Evolutionary conservation across 495 filamentous ascomycete species (phyloP).

Genomic region (Choiromyces venosus): DNA sequence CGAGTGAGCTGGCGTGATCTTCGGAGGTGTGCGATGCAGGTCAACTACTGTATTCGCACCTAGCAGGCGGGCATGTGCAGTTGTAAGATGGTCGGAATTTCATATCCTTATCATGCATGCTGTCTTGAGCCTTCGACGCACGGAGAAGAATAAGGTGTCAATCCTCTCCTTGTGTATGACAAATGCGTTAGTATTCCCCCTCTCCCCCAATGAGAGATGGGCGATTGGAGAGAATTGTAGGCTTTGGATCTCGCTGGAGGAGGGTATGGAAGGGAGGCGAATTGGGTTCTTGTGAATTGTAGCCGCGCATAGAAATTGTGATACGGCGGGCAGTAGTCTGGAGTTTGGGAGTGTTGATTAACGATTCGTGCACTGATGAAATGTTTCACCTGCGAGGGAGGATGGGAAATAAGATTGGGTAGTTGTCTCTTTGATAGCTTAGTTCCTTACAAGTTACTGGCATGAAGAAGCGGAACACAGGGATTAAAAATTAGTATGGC

Average conservation of each 20-base stretch:
- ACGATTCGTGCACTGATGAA: not conserved
- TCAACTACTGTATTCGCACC: not conserved
- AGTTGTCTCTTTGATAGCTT: not conserved
- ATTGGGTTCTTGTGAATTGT: not conserved
- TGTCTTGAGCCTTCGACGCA: not conserved
- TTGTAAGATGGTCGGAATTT: not conserved
- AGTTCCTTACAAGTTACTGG: no score
- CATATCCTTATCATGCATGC: not conserved
- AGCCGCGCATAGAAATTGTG: not conserved
- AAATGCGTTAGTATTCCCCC: not conserved
- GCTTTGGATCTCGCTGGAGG: not conserved
- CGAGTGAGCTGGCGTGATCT: not conserved
- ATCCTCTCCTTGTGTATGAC: not conserved
- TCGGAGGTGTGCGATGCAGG: not conserved
- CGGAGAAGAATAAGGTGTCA: not conserved
- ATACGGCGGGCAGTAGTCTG: not conserved
- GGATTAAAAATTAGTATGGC: no score
- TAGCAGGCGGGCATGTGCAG: not conserved
- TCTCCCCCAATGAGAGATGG: not conserved
- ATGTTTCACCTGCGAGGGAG: not conserved
- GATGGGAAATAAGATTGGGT: not conserved
- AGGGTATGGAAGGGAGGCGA: not conserved
- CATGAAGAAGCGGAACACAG: no score
- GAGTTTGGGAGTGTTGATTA: not conserved
- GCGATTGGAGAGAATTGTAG: not conserved